A percentile compares a stretch with the other conserved stretches of the same genome.
Evolutionary conservation across 139 green algal species (phyloP).

Genomic region (Chlamydomonas incerta): DNA sequence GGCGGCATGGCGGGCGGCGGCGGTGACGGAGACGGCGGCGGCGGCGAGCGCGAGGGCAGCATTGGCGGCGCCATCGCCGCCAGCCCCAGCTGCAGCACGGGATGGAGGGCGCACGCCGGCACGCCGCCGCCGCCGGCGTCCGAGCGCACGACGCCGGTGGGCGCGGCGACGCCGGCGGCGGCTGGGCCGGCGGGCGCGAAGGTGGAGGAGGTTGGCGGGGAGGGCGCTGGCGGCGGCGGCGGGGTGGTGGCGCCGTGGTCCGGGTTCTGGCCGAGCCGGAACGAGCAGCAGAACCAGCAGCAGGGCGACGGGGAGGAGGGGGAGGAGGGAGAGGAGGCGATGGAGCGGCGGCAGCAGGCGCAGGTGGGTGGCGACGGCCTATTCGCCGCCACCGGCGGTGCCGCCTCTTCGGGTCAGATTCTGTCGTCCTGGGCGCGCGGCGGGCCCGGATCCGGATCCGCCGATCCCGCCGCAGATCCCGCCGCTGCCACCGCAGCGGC

Average conservation of each 20-base stretch:
- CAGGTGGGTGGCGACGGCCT: not conserved
- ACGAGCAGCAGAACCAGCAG: not conserved
- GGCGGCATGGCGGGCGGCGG: too few relatives aligned
- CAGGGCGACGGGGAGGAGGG: not conserved
- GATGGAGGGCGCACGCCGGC: too few relatives aligned
- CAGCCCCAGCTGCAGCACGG: too few relatives aligned
- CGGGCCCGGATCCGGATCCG: too few relatives aligned
- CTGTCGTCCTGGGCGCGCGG: conserved; percentile 25
- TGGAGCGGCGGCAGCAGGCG: not conserved
- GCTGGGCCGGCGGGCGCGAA: not conserved
- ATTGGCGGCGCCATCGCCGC: too few relatives aligned
- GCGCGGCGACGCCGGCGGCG: not conserved
- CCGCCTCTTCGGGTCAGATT: conserved; percentile 14
- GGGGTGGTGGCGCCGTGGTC: conserved; percentile 21
- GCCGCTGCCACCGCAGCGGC: too few relatives aligned
- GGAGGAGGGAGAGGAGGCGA: not conserved
- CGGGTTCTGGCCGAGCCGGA: not conserved
- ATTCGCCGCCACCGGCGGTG: not conserved
- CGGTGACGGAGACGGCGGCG: too few relatives aligned
- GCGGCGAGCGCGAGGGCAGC: too few relatives aligned
- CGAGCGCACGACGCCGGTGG: not conserved
- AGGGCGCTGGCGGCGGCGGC: too few relatives aligned
- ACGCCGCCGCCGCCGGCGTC: not conserved
- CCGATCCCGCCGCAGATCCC: too few relatives aligned
- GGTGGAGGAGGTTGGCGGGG: not conserved